Evolutionary conservation across 2,329 filamentous ascomycete genomes (phyloP), one percentile per base, ranked within the genome.

Genomic region (Colletotrichum caudatum): DNA sequence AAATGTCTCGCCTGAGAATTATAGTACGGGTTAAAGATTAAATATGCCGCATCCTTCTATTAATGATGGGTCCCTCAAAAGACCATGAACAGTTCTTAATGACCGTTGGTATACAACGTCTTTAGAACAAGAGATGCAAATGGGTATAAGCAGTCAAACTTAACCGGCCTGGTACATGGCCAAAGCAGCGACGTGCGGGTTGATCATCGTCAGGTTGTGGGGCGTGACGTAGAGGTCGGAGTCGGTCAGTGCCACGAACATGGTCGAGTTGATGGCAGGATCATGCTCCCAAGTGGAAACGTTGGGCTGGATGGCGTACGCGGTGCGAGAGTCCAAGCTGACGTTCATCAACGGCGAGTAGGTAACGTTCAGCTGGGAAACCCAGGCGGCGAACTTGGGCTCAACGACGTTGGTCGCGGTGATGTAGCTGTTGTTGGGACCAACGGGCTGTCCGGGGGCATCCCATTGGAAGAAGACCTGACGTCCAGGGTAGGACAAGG

Each of bases 381-480:
- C 91, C 93, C 93, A 97, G 0, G 90, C 88, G 0, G 93, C 93
- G 74, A 87, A 97, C 69, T 83, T 81, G 0, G 94, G 91, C 4
- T 79, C 76, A 2, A 85, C 85, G 0, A 91, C 92, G 0, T 84
- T 84, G 0, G 86, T 89, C 3, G 81, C 80, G 0, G 94, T 95
- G 60, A 94, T 82, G 78, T 97, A 97, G 77, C 89, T 93, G 82
- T 94, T 94, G 81, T 97, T 95, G 0, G 94, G 94, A 0, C 94
- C 94, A 3, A 95, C 87, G 0, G 86, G 76, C 75, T 88, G 81
- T 0, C 93, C 93, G 0, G 93, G 91, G 0, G 78, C 81, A 35
- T 96, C 93, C 93, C 93, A 97, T 54, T 86, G 79, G 8, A 97
- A 82, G 77, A 89, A 89, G 2, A 97, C 89, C 75, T 90, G 83